Evolutionary conservation across 805 yeast genomes (phyloP), one percentile per base, ranked within the genome.

Genomic region (Sugiyamaella smithiae): DNA sequence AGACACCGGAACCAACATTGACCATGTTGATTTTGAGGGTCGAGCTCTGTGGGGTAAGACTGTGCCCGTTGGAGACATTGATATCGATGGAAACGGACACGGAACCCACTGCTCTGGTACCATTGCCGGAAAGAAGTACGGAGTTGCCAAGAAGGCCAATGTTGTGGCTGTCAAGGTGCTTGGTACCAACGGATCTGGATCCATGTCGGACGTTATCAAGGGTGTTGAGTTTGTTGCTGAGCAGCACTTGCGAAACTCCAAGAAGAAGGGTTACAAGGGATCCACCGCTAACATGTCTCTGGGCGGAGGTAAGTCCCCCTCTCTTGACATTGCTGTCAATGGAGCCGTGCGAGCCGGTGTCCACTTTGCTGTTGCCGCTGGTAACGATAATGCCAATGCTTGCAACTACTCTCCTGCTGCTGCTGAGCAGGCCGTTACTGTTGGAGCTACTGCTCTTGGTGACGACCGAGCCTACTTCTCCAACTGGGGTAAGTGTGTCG

Each of bases 61-160:
- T 54, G 64, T 80, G 57, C 83, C 83, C 48, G 62, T 60, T 20
- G 66, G 66, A 43, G 66, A 64, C 53, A 72, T 72, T 53, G 82
- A 76, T 53, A 68, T 63, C 22, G 82, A 78, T 54, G 81, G 77
- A 23, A 76, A 78, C 59, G 85, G 85, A 40, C 85, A 80, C 65
- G 85, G 85, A 55, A 76, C 83, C 49, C 85, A 80, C 65, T 80
- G 82, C 66, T 81, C 84, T 37, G 85, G 85, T 60, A 80, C 83
- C 47, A 80, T 80, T 59, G 84, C 76, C 33, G 78, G 82, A 41
- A 64, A 66, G 50, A 62, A 76, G 46, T 80, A 77, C 58, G 85
- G 85, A 61, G 76, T 80, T 46, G 83, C 84, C 57, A 80, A 80
- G 69, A 71, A 75, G 53, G 83, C 78, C 45, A 67, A 74, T 31